phyloP scores from a whole-genome alignment of 2,329 filamentous ascomycete genomes.

The Apiospora phragmitis region DNA sequence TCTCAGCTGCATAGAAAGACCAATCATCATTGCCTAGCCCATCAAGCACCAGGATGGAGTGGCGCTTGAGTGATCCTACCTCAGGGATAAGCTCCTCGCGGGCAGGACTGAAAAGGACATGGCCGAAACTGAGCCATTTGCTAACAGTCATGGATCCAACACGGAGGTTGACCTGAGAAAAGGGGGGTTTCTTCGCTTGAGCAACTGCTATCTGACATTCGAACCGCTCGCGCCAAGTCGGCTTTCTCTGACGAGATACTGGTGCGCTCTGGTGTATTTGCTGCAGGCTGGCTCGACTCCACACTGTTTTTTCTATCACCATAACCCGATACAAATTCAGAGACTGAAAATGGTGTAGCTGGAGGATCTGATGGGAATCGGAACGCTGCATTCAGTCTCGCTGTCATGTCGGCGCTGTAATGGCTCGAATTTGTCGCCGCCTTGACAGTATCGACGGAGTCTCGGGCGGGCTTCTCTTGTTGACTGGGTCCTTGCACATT shows the following conservation, averaged over 20 bases:
- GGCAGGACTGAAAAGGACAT: constrained; percentile 79
- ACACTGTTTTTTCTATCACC: constrained; percentile 35
- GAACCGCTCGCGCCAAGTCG: constrained; percentile 23
- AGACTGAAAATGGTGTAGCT: constrained; percentile 43
- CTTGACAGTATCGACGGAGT: constrained; percentile 34
- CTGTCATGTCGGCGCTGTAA: constrained; percentile 56
- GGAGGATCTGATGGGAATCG: constrained; percentile 38
- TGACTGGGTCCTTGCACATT: constrained; percentile 23
- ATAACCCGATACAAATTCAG: constrained; percentile 43
- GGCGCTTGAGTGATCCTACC: constrained; percentile 52
- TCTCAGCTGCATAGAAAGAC: constrained; percentile 83
- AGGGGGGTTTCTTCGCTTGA: constrained; percentile 62
- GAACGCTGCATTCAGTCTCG: constrained; percentile 52
- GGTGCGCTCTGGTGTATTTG: constrained; percentile 14
- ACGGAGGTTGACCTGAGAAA: constrained; percentile 72
- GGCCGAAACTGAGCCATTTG: constrained; percentile 85
- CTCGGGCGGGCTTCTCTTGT: constrained; percentile 27
- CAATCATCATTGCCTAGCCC: constrained; percentile 86
- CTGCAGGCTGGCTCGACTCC: constrained; percentile 17
- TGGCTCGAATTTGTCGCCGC: constrained; percentile 48
- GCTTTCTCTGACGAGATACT: constrained; percentile 19
- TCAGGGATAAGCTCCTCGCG: constrained; percentile 66
- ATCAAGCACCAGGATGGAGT: constrained; percentile 74
- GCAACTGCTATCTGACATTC: constrained; percentile 45
- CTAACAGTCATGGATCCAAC: constrained; percentile 82